Conservation (phyloP, 1,139 yeast genomes). For the Yamadazyma epiphylla region DNA sequence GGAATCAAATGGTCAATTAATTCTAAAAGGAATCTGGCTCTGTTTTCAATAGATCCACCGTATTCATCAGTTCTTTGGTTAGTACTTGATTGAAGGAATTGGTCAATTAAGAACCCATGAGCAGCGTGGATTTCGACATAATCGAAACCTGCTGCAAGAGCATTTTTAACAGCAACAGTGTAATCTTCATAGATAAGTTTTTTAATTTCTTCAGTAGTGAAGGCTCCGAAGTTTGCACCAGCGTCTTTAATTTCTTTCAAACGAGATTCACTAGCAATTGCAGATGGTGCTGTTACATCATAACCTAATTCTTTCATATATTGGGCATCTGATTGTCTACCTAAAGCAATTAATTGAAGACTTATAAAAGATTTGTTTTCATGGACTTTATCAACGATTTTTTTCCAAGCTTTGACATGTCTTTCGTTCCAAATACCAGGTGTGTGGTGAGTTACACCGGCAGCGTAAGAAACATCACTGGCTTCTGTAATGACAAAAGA, state of each 20-base stretch:
- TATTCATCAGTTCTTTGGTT: conserved; percentile 64
- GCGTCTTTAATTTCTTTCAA: conserved; percentile 22
- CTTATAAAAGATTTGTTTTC: conserved; percentile 47
- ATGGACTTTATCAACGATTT: conserved; percentile 48
- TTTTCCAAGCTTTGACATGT: conserved; percentile 47
- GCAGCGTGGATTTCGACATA: conserved; percentile 68
- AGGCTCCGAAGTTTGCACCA: conserved; percentile 31
- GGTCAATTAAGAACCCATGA: conserved; percentile 66
- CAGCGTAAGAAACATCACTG: conserved; percentile 21
- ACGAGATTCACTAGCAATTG: conserved; percentile 16
- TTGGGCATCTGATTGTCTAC: conserved; percentile 48
- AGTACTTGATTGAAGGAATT: conserved; percentile 43
- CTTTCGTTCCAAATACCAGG: conserved; percentile 52
- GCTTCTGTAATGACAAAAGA: conserved; percentile 46
- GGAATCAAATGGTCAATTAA: conserved; percentile 48
- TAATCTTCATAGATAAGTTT: conserved; percentile 27
- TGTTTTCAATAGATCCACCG: conserved; percentile 62
- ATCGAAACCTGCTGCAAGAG: conserved; percentile 61
- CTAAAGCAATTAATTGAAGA: conserved; percentile 60
- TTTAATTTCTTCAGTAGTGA: conserved; percentile 42
- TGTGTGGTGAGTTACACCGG: conserved; percentile 36
- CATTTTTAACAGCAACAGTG: conserved; percentile 41
- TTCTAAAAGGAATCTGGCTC: conserved; percentile 52
- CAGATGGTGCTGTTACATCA: conserved; percentile 22
- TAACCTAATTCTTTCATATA: conserved; percentile 29